Conservation (phyloP, 2,329 filamentous ascomycete genomes). For the Didymella pinodella region DNA sequence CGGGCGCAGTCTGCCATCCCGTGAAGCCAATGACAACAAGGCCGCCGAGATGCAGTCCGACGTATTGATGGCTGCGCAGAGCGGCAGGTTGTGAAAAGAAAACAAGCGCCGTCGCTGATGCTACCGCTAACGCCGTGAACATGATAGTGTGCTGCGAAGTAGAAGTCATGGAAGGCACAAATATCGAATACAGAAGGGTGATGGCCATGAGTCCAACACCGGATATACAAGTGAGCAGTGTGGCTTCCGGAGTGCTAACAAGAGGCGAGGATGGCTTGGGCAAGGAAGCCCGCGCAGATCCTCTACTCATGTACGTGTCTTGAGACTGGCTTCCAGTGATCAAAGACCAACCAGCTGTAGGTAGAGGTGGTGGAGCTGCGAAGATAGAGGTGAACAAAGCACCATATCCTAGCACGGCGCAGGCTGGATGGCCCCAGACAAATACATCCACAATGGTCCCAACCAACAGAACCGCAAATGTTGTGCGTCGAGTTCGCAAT, state of each 20-base stretch:
- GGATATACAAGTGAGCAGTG: slow-evolving; percentile 53
- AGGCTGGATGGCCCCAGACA: slow-evolving; percentile 27
- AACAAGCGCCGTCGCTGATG: slow-evolving; percentile 53
- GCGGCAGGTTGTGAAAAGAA: slow-evolving; percentile 53
- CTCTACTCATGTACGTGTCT: slow-evolving; percentile 34
- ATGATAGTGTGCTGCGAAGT: slow-evolving; percentile 46
- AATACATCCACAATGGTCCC: slow-evolving; percentile 46
- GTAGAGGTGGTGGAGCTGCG: slow-evolving; percentile 59
- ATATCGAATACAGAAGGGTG: slow-evolving; percentile 48
- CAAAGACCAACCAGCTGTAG: slow-evolving; percentile 44
- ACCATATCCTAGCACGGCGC: slow-evolving; percentile 56
- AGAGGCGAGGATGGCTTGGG: slow-evolving; percentile 48
- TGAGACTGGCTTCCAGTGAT: slow-evolving; percentile 35
- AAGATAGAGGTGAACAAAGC: slow-evolving; percentile 57
- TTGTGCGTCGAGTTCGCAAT: slow-evolving; percentile 48
- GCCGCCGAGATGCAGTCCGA: slow-evolving; percentile 44
- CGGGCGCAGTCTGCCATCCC: slow-evolving; percentile 32
- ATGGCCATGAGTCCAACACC: slow-evolving; percentile 50
- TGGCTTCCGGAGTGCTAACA: slow-evolving; percentile 51
- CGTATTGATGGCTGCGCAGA: slow-evolving; percentile 50
- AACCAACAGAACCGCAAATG: slow-evolving; percentile 47
- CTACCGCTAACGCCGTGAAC: slow-evolving; percentile 53
- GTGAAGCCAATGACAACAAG: slow-evolving; percentile 35
- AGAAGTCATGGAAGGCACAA: slow-evolving; percentile 45
- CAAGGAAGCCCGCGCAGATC: slow-evolving; percentile 35